Evolutionary conservation across 2,329 filamentous ascomycete genomes (phyloP), one percentile per base, ranked within the genome.

Genomic region (Pestalotiopsis sp.): DNA sequence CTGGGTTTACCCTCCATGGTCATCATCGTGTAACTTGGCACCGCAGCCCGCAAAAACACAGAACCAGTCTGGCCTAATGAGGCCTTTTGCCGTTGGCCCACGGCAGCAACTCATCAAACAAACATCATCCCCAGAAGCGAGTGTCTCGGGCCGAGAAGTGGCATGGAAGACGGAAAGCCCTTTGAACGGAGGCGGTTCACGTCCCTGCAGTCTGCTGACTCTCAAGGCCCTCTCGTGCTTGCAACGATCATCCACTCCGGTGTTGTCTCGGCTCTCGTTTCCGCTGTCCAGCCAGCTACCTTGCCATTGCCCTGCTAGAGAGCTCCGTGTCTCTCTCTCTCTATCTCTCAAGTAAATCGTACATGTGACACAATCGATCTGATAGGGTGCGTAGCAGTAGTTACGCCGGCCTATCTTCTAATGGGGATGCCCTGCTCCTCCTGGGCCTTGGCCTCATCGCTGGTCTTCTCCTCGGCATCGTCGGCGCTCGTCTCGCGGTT

Each of bases 401-500:
- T 36, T 36, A 39, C 39, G 39, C n/a, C n/a, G 14, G 41, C 49
- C n/a, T 83, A 92, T 85, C 87, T 86, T 74, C 89, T 86, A 75
- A 92, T 92, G 23, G 91, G 90, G 69, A 92, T 90, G 57, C 85
- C 86, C 73, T 88, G 85, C 5, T 71, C 72, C 69, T 77, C 68
- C 61, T 69, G 66, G 27, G 56, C 56, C 25, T 25, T 14, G 38
- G 61, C 59, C 45, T 61, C 38, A 31, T 75, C 73, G 58, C 79
- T 83, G 12, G 63, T 66, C 74, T 86, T 82, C 56, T 77, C 76
- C 69, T 83, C 82, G 63, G 83, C 78, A 41, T 90, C 84, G 68
- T 92, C 90, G 66, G 82, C 89, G 78, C 90, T 97, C 6, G 93
- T 94, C 82, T 94, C 93, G 72, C 93, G 89, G 79, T 97, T 90